Evolutionary conservation across 2,329 filamentous ascomycete species (phyloP).

Genomic region (Fusarium sarcochroum): DNA sequence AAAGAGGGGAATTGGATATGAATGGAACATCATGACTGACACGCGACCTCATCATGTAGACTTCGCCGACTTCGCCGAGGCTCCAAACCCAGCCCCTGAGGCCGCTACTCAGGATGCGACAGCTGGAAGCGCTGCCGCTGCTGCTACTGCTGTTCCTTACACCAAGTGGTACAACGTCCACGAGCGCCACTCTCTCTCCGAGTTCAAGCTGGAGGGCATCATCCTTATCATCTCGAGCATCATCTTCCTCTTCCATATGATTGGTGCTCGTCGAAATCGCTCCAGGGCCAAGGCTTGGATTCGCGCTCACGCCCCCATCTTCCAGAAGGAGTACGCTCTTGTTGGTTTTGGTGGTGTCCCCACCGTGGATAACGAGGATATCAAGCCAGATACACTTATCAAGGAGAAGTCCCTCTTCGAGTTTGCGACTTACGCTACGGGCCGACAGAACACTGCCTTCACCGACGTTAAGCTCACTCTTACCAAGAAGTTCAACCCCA

Average conservation of each 20-base stretch:
- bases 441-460: slow-evolving; percentile 93
- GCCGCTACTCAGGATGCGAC: slow-evolving; percentile 63
- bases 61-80: slow-evolving; percentile 93
- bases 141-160: slow-evolving; percentile 72
- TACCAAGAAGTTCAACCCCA: slow-evolving; percentile 89
- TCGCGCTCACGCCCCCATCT: slow-evolving; percentile 76
- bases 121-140: slow-evolving; percentile 62
- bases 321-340: slow-evolving; percentile 86
- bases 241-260: slow-evolving; percentile 83
- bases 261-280: slow-evolving; percentile 85
- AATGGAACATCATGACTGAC: slow-evolving; percentile 45
- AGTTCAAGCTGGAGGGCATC: slow-evolving; percentile 90
- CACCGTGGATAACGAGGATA: slow-evolving; percentile 58
- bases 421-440: slow-evolving; percentile 89
- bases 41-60: slow-evolving; percentile 65
- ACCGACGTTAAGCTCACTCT: slow-evolving; percentile 87
- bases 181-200: slow-evolving; percentile 85
- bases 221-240: slow-evolving; percentile 82
- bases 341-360: slow-evolving; percentile 82
- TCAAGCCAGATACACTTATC: slow-evolving; percentile 66
- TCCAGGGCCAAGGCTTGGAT: slow-evolving; percentile 86
- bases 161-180: slow-evolving; percentile 98
- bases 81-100: slow-evolving; percentile 75
- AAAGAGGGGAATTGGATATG: slow-evolving; percentile 10
- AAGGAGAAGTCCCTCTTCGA: slow-evolving; percentile 92